Percentiles rank a stretch among this genome's conserved stretches.
These are phyloP conservation scores for Schwanniomyces vanrijiae DNA, from an alignment of 805 yeast genomes.

Conservation along the genomic window DNA sequence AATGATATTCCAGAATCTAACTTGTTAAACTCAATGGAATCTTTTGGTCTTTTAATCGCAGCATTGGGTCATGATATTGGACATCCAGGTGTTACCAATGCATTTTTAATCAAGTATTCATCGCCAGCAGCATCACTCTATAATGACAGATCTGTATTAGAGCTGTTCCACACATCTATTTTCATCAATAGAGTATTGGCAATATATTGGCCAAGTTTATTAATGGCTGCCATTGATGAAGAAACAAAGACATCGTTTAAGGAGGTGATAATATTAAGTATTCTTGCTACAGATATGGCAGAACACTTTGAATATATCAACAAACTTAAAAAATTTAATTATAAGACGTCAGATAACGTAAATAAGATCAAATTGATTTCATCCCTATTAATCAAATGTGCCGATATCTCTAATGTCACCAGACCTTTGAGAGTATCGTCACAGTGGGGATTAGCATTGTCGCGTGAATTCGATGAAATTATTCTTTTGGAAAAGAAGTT, in stretches of 20 bases:
- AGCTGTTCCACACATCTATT: constrained; percentile 74
- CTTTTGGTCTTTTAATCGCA: constrained; percentile 66
- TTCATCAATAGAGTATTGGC: constrained; percentile 45
- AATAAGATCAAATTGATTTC: constrained; percentile 47
- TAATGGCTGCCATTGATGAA: constrained; percentile 11
- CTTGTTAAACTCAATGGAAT: constrained; percentile 40
- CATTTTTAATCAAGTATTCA: constrained; percentile 55
- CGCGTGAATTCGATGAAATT: constrained; percentile 75
- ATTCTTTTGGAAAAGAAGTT: constrained; percentile 46
- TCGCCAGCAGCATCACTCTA: constrained; percentile 67
- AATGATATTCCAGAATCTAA: constrained; percentile 14
- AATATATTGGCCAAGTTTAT: constrained; percentile 37
- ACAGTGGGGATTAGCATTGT: constrained; percentile 83
- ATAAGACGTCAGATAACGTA: constrained; percentile 13
- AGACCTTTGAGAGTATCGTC: constrained; percentile 73
- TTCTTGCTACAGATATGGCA: constrained; percentile 84
- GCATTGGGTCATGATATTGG: constrained; percentile 95
- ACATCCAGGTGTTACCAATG: constrained; percentile 94
- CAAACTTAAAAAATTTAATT: constrained; percentile 40
- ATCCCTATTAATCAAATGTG: constrained; percentile 81
- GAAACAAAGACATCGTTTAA: constrained; percentile 17
- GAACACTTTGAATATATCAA: constrained; percentile 72
- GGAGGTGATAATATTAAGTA: constrained; percentile 34
- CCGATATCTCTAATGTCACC: constrained; percentile 92
- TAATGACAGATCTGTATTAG: constrained; percentile 70